Base-by-base conservation (phyloP, 768 basidiomycete species). In the Suillus ampliporus region DNA sequence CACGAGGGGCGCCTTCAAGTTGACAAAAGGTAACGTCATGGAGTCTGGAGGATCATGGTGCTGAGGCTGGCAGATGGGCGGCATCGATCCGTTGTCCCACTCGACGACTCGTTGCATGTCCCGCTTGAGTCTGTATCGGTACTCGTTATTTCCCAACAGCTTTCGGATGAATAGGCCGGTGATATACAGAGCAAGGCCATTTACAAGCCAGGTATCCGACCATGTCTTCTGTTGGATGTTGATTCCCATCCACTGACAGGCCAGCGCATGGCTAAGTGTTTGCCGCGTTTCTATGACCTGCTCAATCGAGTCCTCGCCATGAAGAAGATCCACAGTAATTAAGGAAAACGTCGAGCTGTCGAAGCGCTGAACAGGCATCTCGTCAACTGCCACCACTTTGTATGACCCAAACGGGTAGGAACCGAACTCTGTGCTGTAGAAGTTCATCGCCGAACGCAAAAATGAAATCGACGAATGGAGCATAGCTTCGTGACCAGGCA, bases 201-300 rank as follows among this genome's bases (percentile, higher is more conserved):
- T 95, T 61, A 96, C 89, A n/a, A 99, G 86, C 97, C 97, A 99
- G 28, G 89, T 86, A 75, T 99, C 97, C 14, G 94, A 91, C 86
- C 93, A 94, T 34, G 89, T 85, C 79, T 94, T 95, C 58, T 91
- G 95, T 61, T 95, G 89, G 69, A 99, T 94, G 76, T 98, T 97
- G 76, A 99, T 88, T 31, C 97, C 96, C 60, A 93, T 83, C 97
- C 97, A 99, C 76, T 99, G 97, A 65, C 89, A 93, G 9, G 95
- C 96, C 38, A 99, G 83, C 6, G 94, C 90, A 72, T 98, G 94
- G 31, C 89, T 84, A 53, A 99, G 83, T 35, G 87, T 83, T 61
- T 95, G 94, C 15, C 97, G 84, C 1, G 95, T 91, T 72, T 97
- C 95, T 68, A 94, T 84, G 0, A 93, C 94, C 74, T 96, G 95